Percentiles rank a stretch among this genome's conserved stretches.
phyloP scores from a whole-genome alignment of 2,329 filamentous ascomycete species.

The Sarocladium brachiariae region DNA sequence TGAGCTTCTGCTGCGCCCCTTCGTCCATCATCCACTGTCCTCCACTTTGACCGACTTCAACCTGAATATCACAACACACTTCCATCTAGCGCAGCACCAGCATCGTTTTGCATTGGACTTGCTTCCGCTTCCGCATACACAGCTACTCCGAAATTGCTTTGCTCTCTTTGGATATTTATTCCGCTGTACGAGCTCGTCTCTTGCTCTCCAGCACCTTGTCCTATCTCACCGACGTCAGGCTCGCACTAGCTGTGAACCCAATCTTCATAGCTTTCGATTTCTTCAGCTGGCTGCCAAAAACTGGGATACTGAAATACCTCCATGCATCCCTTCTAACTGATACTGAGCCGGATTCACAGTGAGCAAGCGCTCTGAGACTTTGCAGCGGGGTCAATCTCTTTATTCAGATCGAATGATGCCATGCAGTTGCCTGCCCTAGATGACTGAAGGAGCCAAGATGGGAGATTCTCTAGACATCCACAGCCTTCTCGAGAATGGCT shows the following conservation, averaged over 20 bases:
- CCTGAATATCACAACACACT: neutral
- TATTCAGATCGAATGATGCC: neutral
- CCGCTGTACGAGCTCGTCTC: neutral
- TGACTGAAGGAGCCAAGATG: slow-evolving; percentile 28
- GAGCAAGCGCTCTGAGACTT: neutral
- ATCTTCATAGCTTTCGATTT: neutral
- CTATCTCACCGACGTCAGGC: neutral
- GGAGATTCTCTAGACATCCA: slow-evolving; percentile 37
- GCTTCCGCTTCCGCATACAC: neutral
- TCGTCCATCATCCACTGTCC: neutral
- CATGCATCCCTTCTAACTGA: no score
- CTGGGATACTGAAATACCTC: no score
- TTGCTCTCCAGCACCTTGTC: neutral
- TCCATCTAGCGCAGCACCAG: neutral
- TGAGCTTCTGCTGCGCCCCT: slow-evolving; percentile 6
- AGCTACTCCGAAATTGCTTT: neutral
- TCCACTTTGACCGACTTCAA: neutral
- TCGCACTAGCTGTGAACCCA: neutral
- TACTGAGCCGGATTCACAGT: no score
- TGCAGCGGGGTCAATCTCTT: neutral
- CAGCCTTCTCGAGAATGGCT: slow-evolving; percentile 41
- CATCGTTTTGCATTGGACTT: slow-evolving; percentile 6
- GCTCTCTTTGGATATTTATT: neutral
- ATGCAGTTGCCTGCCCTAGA: neutral
- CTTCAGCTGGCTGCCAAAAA: neutral